Conservation (phyloP, 345 rosid species). For the Camelina hispida region DNA sequence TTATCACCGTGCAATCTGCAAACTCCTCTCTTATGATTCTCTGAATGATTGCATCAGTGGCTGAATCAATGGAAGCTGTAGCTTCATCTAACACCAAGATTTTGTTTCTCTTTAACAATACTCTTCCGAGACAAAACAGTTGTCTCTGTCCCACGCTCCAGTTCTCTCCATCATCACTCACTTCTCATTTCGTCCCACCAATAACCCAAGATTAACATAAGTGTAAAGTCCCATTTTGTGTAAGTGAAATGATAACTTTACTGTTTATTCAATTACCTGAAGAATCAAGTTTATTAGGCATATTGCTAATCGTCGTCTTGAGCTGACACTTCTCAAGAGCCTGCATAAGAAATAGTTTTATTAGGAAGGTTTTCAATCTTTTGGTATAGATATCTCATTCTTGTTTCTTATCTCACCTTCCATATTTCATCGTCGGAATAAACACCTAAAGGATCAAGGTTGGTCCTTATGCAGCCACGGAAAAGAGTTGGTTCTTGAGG, state of each 20-base stretch:
- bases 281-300: conserved; percentile 69
- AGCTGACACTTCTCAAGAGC: conserved; percentile 82
- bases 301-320: conserved; percentile 58
- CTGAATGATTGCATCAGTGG: conserved; percentile 73
- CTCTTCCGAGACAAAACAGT: conserved; percentile 80
- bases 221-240: neutral
- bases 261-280: conserved; percentile 46
- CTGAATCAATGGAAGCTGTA: conserved; percentile 72
- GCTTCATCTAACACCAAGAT: conserved; percentile 76
- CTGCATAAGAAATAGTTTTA: conserved; percentile 41
- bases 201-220: conserved; percentile 11
- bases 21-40: conserved; percentile 71
- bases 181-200: conserved; percentile 39
- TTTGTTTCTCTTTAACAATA: conserved; percentile 61
- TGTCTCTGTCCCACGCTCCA: conserved; percentile 91
- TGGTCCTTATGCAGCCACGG: conserved; percentile 78
- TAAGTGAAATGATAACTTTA: neutral
- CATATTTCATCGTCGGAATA: conserved; percentile 78
- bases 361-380: neutral
- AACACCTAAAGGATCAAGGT: conserved; percentile 83
- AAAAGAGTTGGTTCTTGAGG: conserved; percentile 97
- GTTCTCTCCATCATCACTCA: conserved; percentile 82
- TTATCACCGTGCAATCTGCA: conserved; percentile 65
- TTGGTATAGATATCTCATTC: neutral
- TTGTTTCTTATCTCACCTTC: conserved; percentile 54